These are phyloP conservation scores for Thuidium tamariscinum DNA, from an alignment of 225 moss, liverwort and hornwort genomes.

Conservation along the genomic window DNA sequence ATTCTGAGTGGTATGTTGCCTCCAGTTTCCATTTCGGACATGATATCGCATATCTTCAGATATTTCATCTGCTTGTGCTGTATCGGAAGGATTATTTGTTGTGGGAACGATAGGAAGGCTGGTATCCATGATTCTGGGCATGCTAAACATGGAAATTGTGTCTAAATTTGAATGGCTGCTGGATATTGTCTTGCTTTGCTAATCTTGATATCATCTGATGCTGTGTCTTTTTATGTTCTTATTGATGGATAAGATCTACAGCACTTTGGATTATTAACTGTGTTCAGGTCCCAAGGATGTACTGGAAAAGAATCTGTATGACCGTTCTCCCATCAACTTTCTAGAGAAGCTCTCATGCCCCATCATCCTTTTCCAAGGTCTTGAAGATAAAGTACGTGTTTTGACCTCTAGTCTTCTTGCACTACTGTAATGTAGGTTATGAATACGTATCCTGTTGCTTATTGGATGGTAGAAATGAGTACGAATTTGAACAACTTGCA, in stretches of 20 bases:
- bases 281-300: constrained; percentile 35
- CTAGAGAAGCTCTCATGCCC: constrained; percentile 78
- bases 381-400: constrained; percentile 68
- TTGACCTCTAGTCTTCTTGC: neutral
- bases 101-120: neutral
- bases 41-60: neutral
- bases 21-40: neutral
- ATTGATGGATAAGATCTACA: neutral
- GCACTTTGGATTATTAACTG: neutral
- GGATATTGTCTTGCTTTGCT: neutral
- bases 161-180: neutral
- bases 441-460: neutral
- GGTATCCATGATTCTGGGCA: neutral
- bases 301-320: constrained; percentile 30
- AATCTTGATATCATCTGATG: neutral
- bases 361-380: constrained; percentile 92
- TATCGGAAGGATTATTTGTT: neutral
- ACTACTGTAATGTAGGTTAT: neutral
- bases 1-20: neutral
- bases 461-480: neutral
- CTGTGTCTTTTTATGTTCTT: neutral
- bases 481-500: neutral
- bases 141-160: neutral
- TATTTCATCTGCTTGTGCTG: neutral
- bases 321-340: constrained; percentile 91